These are phyloP conservation scores for Trichoderma koningii DNA, from an alignment of 2,329 filamentous ascomycete species.

Conservation along the genomic window DNA sequence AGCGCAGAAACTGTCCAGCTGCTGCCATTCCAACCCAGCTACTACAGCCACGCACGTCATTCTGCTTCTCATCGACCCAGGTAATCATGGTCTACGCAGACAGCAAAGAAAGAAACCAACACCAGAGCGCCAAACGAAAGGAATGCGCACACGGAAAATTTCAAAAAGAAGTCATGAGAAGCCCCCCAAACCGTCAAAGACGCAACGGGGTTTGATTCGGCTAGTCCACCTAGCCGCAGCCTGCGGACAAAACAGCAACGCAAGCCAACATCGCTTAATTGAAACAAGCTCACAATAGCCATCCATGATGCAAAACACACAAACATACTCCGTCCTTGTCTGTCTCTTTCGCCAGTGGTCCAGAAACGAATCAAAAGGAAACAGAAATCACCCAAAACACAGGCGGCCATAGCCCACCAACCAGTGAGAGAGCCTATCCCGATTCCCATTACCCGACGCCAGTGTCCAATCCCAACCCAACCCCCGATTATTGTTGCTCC, in stretches of 20 bases:
- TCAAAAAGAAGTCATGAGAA: slow-evolving; percentile 1
- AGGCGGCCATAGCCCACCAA: background rate
- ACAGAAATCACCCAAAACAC: background rate
- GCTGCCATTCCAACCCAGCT: background rate
- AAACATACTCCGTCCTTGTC: slow-evolving; percentile 1
- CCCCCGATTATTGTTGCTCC: background rate
- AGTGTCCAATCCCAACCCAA: slow-evolving; percentile 4
- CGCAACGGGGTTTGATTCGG: slow-evolving; percentile 9
- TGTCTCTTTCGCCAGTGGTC: slow-evolving; percentile 6
- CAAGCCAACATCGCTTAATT: slow-evolving; percentile 10
- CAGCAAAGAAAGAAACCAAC: no score
- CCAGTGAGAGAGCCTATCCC: slow-evolving; percentile 17
- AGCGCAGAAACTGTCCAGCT: no score
- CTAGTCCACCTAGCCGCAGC: slow-evolving; percentile 21
- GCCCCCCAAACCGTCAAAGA: background rate
- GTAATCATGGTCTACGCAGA: no score
- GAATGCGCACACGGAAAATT: background rate
- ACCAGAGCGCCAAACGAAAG: background rate
- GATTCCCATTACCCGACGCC: slow-evolving; percentile 16
- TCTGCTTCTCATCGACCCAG: background rate
- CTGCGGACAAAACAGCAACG: background rate
- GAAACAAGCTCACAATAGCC: slow-evolving; percentile 1
- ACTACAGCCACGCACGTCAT: slow-evolving; percentile 24
- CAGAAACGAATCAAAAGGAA: background rate
- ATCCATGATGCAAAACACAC: background rate